A percentile compares a stretch with the other conserved stretches of the same genome.
Conservation (phyloP, 148 eudicot genomes). For the Oxyria digyna region DNA sequence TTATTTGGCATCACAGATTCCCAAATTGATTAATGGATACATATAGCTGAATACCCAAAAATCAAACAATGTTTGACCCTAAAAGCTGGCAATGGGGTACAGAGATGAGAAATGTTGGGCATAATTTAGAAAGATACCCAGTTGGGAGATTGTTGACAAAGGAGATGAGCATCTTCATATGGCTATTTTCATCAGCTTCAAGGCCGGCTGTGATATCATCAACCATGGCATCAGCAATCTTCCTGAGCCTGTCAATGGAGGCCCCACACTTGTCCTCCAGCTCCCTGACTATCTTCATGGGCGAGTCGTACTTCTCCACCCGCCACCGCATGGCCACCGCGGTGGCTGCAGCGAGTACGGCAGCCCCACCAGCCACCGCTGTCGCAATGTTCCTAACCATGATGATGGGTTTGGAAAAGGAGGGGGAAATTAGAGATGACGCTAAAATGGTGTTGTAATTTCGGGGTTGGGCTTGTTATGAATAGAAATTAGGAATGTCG, state of each 20-base stretch:
- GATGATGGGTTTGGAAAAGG: neutral
- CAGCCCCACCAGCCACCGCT: constrained; percentile 35
- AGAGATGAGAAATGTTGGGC: neutral
- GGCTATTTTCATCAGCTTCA: constrained; percentile 36
- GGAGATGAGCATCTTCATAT: constrained; percentile 55
- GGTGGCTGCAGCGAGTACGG: constrained; percentile 28
- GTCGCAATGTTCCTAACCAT: constrained; percentile 44
- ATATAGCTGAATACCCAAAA: too few relatives aligned
- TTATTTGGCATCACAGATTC: neutral
- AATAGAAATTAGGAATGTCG: neutral
- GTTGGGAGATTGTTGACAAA: constrained; percentile 61
- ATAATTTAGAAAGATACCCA: constrained; percentile 22
- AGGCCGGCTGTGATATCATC: constrained; percentile 61
- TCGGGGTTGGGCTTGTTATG: neutral
- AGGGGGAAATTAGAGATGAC: neutral
- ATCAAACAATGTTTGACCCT: neutral
- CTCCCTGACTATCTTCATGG: constrained; percentile 39
- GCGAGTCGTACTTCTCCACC: constrained; percentile 30
- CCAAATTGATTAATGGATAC: neutral
- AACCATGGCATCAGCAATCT: constrained; percentile 58
- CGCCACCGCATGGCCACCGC: constrained; percentile 35
- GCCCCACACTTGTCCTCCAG: constrained; percentile 47
- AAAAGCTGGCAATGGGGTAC: neutral
- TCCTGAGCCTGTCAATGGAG: constrained; percentile 27
- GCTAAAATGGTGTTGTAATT: neutral